These are phyloP conservation scores for Verticillium dahliae DNA, from an alignment of 2,329 filamentous ascomycete genomes.

Conservation along the genomic window DNA sequence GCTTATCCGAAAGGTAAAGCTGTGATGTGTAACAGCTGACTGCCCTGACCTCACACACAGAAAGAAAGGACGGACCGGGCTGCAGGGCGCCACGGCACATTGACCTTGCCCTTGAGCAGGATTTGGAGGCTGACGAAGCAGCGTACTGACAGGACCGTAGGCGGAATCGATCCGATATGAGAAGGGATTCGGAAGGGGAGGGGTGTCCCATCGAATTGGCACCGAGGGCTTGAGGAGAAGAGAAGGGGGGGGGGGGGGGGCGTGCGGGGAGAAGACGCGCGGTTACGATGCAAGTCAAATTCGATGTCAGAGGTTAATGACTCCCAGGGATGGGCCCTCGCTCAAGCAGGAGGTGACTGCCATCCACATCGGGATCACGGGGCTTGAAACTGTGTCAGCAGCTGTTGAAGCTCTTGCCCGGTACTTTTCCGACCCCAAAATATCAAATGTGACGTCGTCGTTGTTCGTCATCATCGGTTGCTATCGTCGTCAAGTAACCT, in stretches of 20 bases:
- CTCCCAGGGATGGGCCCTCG: background rate
- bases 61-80: background rate
- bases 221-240: background rate
- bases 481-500: background rate
- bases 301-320: constrained; percentile 3
- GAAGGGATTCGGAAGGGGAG: background rate
- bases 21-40: background rate
- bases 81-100: background rate
- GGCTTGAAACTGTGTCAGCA: background rate
- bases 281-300: constrained; percentile 1
- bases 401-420: background rate
- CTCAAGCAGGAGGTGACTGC: background rate
- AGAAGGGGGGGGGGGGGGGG: background rate
- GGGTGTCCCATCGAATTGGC: too few species aligned
- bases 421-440: background rate
- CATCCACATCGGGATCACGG: background rate
- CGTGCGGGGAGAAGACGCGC: background rate
- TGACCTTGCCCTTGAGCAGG: background rate
- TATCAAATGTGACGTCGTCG: background rate
- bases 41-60: background rate
- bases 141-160: background rate
- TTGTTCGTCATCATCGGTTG: background rate
- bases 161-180: background rate
- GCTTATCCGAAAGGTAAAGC: background rate
- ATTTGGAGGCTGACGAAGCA: background rate